Base-by-base conservation (phyloP, 768 basidiomycete species). In the Royoungia palumana region DNA sequence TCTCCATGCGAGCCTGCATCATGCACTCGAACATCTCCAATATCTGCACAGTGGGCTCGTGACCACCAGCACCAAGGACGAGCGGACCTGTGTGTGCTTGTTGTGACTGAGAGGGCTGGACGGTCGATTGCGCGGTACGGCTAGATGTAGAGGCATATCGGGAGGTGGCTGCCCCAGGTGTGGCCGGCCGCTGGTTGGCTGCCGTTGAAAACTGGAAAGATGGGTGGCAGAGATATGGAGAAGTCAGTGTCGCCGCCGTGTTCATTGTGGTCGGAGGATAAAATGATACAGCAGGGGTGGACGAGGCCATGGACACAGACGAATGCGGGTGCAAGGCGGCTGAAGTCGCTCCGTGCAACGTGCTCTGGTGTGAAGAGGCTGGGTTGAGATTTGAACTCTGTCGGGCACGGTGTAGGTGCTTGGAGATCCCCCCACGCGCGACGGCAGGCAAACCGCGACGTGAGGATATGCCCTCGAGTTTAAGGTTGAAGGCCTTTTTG, bases 1-100 rank as follows among this genome's bases (percentile, higher is more conserved):
- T 87, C 65, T 87, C 86, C 77, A 89, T 81, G 46, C 87, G 76
- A 3, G 80, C 74, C 58, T 86, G 82, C 72, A 87, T 79, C 71
- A 89, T 81, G 51, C 79, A 76, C 49, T 83, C 83, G 59, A 85
- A 86, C 73, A 81, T 76, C 57, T 81, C 76, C 51, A 89, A 69
- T 45, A 89, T 75, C 46, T 74, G 77, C 22, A 81, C 75, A 37
- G 70, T 68, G 30, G 72, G 66, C 50, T 75, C 74, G 30, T 60
- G 58, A n/a, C 55, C 60, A 11, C 64, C 59, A 13, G 64, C 56
- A 17, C 66, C 68, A n/a, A 65, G 57, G 34, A 67, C 53, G 27
- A 66, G 41, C 2, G 64, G 64, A 5, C 55, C 54, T 1, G 64
- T 44, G 17, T 62, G 53, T 16, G 53, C 40, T 10, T 44, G 12